Conservation (phyloP, 2,329 filamentous ascomycete species). For the Penicillium carneum region DNA sequence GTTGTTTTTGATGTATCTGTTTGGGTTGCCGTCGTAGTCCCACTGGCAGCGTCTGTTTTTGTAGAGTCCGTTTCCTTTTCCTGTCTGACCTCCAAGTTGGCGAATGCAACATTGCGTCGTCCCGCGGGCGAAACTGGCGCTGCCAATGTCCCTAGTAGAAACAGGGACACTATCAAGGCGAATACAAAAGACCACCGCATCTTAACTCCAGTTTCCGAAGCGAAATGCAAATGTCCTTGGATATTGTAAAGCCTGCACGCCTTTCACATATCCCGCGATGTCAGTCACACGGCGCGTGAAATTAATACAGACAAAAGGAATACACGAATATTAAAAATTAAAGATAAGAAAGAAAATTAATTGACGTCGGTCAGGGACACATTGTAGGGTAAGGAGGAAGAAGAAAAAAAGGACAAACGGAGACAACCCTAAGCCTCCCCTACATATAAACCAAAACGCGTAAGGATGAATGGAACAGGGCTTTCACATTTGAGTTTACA, state of each 20-base stretch:
- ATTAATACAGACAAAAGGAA: background rate
- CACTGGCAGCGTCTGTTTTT: constrained; percentile 13
- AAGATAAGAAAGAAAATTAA: constrained; percentile 1
- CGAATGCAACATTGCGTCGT: constrained; percentile 13
- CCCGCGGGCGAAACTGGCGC: constrained; percentile 22
- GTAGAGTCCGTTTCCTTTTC: constrained; percentile 8
- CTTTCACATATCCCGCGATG: constrained; percentile 12
- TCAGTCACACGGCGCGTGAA: background rate
- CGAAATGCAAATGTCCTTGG: background rate
- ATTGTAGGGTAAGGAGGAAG: constrained; percentile 18
- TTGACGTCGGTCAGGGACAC: constrained; percentile 15
- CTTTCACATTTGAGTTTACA: constrained; percentile 24
- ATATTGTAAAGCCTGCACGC: constrained; percentile 6
- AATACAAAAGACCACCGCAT: constrained; percentile 32
- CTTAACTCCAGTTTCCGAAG: background rate
- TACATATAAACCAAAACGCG: constrained; percentile 26
- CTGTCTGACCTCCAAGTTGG: constrained; percentile 9
- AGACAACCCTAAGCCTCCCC: constrained; percentile 24
- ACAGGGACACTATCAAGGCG: constrained; percentile 22
- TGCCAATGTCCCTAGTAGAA: constrained; percentile 26
- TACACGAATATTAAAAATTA: constrained; percentile 7
- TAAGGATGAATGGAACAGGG: background rate
- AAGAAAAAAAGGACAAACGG: constrained; percentile 1
- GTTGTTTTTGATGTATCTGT: constrained; percentile 25
- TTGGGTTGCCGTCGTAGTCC: constrained; percentile 21